A percentile compares a stretch with the other conserved stretches of the same genome.
Evolutionary conservation across 805 yeast genomes (phyloP).

Genomic region (Clavispora carvajalis): DNA sequence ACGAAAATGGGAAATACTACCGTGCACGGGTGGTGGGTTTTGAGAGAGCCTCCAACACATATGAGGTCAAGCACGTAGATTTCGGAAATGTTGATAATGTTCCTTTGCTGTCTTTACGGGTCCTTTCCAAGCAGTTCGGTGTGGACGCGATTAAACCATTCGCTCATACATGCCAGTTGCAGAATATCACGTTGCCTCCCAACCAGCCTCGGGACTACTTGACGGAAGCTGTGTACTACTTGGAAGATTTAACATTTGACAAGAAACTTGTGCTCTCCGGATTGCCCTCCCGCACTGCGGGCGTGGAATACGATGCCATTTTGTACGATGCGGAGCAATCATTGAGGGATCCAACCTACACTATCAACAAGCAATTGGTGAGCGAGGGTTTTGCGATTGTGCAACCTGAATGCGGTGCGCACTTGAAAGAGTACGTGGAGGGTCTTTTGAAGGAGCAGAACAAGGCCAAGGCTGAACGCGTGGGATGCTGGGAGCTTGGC

Average conservation of each 20-base stretch:
- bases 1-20: constrained; percentile 50
- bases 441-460: constrained; percentile 40
- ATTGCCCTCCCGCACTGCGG: constrained; percentile 33
- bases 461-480: constrained; percentile 44
- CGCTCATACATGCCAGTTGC: constrained; percentile 50
- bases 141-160: constrained; percentile 41
- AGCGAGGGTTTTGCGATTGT: constrained; percentile 58
- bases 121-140: constrained; percentile 48
- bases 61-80: constrained; percentile 55
- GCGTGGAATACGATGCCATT: constrained; percentile 45
- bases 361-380: constrained; percentile 57
- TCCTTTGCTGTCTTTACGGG: constrained; percentile 39
- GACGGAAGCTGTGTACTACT: constrained; percentile 46
- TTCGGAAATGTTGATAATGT: constrained; percentile 52
- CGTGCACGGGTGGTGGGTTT: constrained; percentile 50
- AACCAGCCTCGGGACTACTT: constrained; percentile 48
- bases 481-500: constrained; percentile 75
- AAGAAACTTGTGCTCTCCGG: constrained; percentile 52
- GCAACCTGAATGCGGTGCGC: constrained; percentile 24
- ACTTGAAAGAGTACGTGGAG: constrained; percentile 31
- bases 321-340: constrained; percentile 55
- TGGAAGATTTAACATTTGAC: constrained; percentile 50
- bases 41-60: constrained; percentile 40
- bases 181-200: constrained; percentile 56
- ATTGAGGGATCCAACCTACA: constrained; percentile 47